Evolutionary conservation across 179 eudicot genomes (phyloP), one percentile per base, ranked within the genome.

Genomic region (Spinacia oleracea): DNA sequence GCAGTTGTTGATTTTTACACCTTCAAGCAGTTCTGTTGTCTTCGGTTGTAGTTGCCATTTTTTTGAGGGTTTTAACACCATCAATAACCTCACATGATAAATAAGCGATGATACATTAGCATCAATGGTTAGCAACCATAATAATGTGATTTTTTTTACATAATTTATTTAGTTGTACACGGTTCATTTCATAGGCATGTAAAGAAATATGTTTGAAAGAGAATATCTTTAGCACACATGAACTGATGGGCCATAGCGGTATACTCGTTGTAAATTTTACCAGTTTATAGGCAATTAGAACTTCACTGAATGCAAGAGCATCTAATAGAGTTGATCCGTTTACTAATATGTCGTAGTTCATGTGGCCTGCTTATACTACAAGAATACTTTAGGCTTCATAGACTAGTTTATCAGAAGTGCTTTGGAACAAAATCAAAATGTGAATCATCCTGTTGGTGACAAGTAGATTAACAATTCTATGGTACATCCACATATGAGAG

Each of bases 401-500:
- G 72, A 40, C 29, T 43, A 14, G 50, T n/a, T 88, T 64, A 56
- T 80, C 29, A 76, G 85, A 83, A 84, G 87, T 80, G 76, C 74
- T 74, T 45, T 43, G 76, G 86, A 80, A 73, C 85, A 88, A 32
- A 86, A 77, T 76, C 76, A 70, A 67, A 91, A 91, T 77, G 51
- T 66, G 60, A 93, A 88, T 64, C 79, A 62, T 78, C 75, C 86
- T 45, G 64, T 80, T 71, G 74, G 77, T 78, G 77, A 79, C 72
- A 85, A 84, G 71, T 81, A 58, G 65, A 62, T 35, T 70, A 85
- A 88, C 83, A 84, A 43, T 51, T 85, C 95, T 55, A 38, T 67
- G 53, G 86, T 58, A 3, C 85, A 83, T 84, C 83, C 74, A 58
- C 91, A 90, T 64, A 86, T 77, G 81, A 86, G 88, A 77, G 77